Evolutionary conservation across 208 protist species (phyloP).

Genomic region (Trypanosoma cruzi): DNA sequence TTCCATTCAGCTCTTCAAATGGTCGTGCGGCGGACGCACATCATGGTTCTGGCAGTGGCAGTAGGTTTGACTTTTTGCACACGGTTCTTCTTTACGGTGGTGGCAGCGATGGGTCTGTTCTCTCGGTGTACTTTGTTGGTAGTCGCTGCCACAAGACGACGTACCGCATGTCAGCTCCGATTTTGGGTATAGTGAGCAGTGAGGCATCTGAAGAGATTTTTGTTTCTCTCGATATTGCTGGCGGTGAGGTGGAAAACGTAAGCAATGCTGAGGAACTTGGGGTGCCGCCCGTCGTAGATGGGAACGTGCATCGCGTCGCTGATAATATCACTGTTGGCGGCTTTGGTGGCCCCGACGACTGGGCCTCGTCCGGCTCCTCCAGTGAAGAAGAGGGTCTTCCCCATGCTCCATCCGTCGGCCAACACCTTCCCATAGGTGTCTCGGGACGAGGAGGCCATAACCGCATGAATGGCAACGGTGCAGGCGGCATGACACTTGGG

Average conservation of each 20-base stretch:
- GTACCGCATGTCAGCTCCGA: slow-evolving; percentile 18
- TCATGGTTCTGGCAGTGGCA: background rate
- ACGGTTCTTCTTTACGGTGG: slow-evolving; percentile 33
- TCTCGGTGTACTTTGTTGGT: slow-evolving; percentile 32
- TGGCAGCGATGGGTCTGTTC: slow-evolving; percentile 26
- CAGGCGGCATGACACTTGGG: background rate
- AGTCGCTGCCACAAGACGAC: slow-evolving; percentile 16
- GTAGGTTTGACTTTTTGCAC: slow-evolving; percentile 19
- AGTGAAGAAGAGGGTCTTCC: slow-evolving; percentile 20
- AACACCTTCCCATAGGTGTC: slow-evolving; percentile 11
- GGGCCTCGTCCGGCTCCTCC: slow-evolving; percentile 6
- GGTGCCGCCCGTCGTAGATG: background rate
- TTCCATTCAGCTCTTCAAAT: slow-evolving; percentile 6
- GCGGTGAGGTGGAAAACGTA: background rate
- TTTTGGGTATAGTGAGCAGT: slow-evolving; percentile 29
- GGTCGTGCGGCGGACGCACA: slow-evolving; percentile 2
- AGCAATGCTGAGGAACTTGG: background rate
- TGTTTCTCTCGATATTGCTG: slow-evolving; percentile 19
- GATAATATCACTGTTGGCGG: slow-evolving; percentile 14
- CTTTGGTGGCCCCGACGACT: background rate
- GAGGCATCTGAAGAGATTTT: slow-evolving; percentile 30
- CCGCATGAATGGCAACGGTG: background rate
- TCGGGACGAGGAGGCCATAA: background rate
- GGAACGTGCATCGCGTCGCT: background rate
- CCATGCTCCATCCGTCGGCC: slow-evolving; percentile 19